Evolutionary conservation across 208 protist genomes (phyloP).

Genomic region (Trypanosoma mega): DNA sequence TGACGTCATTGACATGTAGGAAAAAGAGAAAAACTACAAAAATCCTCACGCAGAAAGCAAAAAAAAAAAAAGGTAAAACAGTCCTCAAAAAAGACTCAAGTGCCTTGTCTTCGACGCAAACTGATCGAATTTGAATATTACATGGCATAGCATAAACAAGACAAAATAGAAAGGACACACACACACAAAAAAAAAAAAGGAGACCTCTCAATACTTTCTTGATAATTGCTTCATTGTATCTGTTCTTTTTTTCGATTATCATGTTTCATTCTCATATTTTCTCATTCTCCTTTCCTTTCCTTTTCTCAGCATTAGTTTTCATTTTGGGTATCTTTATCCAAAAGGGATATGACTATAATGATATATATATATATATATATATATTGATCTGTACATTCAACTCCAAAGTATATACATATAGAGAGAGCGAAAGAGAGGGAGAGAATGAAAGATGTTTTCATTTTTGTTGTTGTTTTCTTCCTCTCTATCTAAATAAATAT

Average conservation of each 20-base stretch:
- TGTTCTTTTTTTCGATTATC: no score
- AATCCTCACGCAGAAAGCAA: not conserved
- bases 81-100: not conserved
- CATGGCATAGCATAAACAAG: no score
- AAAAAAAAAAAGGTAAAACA: conserved; percentile 15
- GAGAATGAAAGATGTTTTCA: not conserved
- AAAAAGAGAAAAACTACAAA: no score
- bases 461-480: conserved; percentile 6
- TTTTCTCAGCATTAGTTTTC: not conserved
- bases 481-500: not conserved
- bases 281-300: not conserved
- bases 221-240: no score
- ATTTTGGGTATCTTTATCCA: not conserved
- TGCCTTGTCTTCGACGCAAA: not conserved
- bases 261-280: not conserved
- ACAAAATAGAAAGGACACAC: no score
- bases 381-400: not conserved
- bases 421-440: conserved; percentile 25
- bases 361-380: not conserved
- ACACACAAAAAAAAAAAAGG: no score
- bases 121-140: no score
- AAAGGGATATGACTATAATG: no score
- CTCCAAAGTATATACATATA: not conserved
- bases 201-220: no score
- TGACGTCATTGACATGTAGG: no score